Percentiles rank a stretch among this genome's conserved stretches.
phyloP scores from a whole-genome alignment of 495 filamentous ascomycete genomes.

The Hypoxylon subgilvum region DNA sequence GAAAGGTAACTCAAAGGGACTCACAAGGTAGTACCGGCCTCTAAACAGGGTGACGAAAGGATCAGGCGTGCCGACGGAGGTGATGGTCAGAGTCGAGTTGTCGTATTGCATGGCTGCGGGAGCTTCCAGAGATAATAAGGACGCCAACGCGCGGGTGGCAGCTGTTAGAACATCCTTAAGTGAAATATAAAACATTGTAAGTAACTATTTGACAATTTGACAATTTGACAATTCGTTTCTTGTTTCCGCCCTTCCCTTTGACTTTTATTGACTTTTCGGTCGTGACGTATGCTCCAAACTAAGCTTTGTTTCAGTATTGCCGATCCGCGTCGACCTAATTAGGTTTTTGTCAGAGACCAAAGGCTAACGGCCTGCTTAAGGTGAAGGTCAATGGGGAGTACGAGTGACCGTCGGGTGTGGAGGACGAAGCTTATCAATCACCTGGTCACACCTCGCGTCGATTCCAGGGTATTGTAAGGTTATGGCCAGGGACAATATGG shows the following conservation, averaged over 20 bases:
- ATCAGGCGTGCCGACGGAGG: constrained; percentile 39
- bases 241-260: no score
- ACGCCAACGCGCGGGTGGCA: constrained; percentile 31
- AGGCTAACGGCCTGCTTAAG: constrained; percentile 8
- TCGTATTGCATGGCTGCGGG: constrained; percentile 38
- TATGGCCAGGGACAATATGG: constrained; percentile 8
- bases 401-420: background rate
- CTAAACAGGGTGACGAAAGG: constrained; percentile 37
- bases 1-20: no score
- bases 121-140: constrained; percentile 24
- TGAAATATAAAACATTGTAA: constrained; percentile 33
- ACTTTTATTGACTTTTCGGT: no score
- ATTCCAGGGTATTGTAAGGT: constrained; percentile 16
- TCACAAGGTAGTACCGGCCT: constrained; percentile 39
- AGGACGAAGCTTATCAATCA: no score
- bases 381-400: background rate
- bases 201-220: no score
- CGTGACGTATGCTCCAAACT: constrained; percentile 21
- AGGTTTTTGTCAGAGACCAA: constrained; percentile 16
- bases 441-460: no score
- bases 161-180: constrained; percentile 27
- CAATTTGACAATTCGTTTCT: no score
- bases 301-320: constrained; percentile 26
- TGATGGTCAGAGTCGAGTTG: constrained; percentile 39
- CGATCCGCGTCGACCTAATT: constrained; percentile 20